These are phyloP conservation scores for Colletotrichum sublineola DNA, from an alignment of 2,329 filamentous ascomycete genomes.

Conservation along the genomic window DNA sequence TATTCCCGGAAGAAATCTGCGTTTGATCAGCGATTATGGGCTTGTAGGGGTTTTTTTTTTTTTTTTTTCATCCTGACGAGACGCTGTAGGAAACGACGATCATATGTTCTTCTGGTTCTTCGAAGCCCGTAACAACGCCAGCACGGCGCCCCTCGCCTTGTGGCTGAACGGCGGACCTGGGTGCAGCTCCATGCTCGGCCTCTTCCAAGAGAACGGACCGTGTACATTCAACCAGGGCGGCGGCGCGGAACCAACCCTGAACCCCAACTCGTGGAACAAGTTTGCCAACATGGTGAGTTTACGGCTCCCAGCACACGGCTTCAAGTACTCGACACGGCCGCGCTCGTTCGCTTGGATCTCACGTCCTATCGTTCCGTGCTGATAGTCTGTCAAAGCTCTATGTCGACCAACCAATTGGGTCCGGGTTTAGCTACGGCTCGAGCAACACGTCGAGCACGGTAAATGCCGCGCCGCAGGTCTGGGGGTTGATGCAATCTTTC, in stretches of 20 bases:
- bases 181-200: conserved; percentile 54
- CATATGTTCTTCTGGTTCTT: conserved; percentile 62
- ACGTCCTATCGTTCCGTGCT: conserved; percentile 38
- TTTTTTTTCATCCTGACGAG: conserved; percentile 10
- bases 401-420: conserved; percentile 45
- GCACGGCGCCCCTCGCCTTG: conserved; percentile 50
- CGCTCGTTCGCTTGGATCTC: conserved; percentile 51
- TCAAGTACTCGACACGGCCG: neutral
- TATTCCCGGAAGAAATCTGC: conserved; percentile 15
- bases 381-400: conserved; percentile 39
- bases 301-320: neutral
- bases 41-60: too few relatives aligned
- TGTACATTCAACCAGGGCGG: conserved; percentile 57
- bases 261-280: conserved; percentile 59
- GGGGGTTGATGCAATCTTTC: conserved; percentile 71
- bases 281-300: conserved; percentile 55
- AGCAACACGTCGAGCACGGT: conserved; percentile 56
- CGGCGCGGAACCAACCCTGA: conserved; percentile 54
- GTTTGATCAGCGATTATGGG: neutral
- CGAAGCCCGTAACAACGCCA: conserved; percentile 50
- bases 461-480: conserved; percentile 64
- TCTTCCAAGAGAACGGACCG: conserved; percentile 60
- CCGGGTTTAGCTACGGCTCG: conserved; percentile 50
- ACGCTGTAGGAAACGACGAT: conserved; percentile 47
- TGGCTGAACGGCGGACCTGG: conserved; percentile 59